Evolutionary conservation across 169 alveolate genomes (phyloP), one percentile per base, ranked within the genome.

Genomic region (Eimeria necatrix): DNA sequence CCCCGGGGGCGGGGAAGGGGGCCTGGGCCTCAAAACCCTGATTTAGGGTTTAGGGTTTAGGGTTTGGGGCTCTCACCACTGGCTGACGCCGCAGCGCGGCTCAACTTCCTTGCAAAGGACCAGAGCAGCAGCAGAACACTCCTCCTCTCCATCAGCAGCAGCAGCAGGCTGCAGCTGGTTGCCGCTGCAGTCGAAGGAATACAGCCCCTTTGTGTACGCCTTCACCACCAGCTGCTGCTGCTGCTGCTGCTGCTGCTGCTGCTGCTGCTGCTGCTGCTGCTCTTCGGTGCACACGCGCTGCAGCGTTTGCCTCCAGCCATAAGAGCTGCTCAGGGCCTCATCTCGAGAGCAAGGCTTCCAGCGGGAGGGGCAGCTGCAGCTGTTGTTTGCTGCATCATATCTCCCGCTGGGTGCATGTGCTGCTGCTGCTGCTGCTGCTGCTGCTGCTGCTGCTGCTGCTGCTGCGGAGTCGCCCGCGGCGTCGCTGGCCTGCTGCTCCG

Each of bases 281-380:
- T 49, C 48, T 76, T 76, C 64, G 5, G 48, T 4, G 87, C 87
- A 76, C 5, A 46, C 87, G 10, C 87, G 59, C 87, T 49, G 64
- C 64, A 76, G 87, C 59, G 87, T 49, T 24, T 76, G 56, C 59
- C 87, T 41, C 87, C 87, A 76, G 12, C 87, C 87, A 26, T 76
- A 76, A 61, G 87, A 76, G 64, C 4, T 61, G 22, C n/a, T 41
- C 26, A 76, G 22, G 14, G 87, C 87, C 87, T 76, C 87, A 0
- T 76, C 64, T 12, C 64, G 6, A 14, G 32, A 4, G 87, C 87
- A 76, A 3, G 26, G 87, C 20, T 41, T 0, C 87, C 87, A 76
- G 6, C 64, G 64, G 10, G 87, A 76, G 87, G 87, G 64, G 59
- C 87, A 76, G 64, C 41, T 46, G 61, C 87, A 76, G 87, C 64